Conservation (phyloP, 805 yeast species). For the Cyberlindnera galapagoensis region DNA sequence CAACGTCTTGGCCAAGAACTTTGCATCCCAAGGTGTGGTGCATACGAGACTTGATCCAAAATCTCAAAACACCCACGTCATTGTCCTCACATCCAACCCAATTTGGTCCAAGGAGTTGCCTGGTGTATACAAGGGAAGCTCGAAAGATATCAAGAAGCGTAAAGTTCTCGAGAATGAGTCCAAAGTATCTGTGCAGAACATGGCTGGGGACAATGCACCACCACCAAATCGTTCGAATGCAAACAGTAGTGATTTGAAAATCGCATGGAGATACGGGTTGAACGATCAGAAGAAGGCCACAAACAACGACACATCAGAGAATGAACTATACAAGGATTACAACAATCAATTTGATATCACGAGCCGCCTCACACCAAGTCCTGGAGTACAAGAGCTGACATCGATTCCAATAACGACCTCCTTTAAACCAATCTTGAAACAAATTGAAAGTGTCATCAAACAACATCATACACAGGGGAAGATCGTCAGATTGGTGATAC, state of each 20-base stretch:
- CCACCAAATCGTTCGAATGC: slow-evolving; percentile 3
- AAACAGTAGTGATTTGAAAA: slow-evolving; percentile 50
- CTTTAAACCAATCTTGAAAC: slow-evolving; percentile 28
- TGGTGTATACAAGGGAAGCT: slow-evolving; percentile 65
- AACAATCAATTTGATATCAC: slow-evolving; percentile 73
- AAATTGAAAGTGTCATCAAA: slow-evolving; percentile 38
- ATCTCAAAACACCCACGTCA: slow-evolving; percentile 45
- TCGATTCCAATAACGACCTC: slow-evolving; percentile 37
- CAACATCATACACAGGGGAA: slow-evolving; percentile 38
- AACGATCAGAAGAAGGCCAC: slow-evolving; percentile 27
- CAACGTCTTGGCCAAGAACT: slow-evolving; percentile 58
- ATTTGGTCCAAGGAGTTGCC: slow-evolving; percentile 69
- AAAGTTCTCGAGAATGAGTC: slow-evolving; percentile 50
- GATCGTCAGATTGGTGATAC: slow-evolving; percentile 61
- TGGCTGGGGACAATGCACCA: slow-evolving; percentile 30
- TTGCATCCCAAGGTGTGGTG: slow-evolving; percentile 69
- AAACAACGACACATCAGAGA: slow-evolving; percentile 16
- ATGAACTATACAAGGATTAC: slow-evolving; percentile 44
- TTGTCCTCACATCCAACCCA: slow-evolving; percentile 54
- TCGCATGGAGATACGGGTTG: slow-evolving; percentile 90
- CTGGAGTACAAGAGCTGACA: slow-evolving; percentile 54
- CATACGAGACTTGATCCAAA: slow-evolving; percentile 48
- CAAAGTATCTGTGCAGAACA: slow-evolving; percentile 62
- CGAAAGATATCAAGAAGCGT: slow-evolving; percentile 58
- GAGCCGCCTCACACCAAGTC: slow-evolving; percentile 59